Base-by-base conservation (phyloP, 2,329 filamentous ascomycete species). In the Phialophora macrospora region DNA sequence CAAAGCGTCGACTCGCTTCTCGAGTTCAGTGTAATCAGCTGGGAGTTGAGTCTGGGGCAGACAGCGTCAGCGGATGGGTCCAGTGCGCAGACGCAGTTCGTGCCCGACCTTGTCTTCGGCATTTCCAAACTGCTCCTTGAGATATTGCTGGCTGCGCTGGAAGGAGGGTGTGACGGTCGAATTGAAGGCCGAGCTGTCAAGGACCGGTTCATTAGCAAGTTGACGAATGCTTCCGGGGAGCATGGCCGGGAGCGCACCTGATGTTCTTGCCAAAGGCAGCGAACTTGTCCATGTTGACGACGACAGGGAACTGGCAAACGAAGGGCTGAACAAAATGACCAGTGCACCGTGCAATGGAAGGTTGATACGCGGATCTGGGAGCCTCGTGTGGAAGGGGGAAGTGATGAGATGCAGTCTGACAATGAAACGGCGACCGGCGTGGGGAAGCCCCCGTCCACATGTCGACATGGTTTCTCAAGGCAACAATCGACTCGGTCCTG, bases 1-100 rank as follows among this genome's bases (percentile, higher is more conserved):
- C 77, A 99, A 84, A 66, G 95, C 95, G 87, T 99, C 95, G 75
- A 98, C 93, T 72, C 94, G 90, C 87, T 97, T 97, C 87, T 99
- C 95, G 68, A 99, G 90, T 80, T 98, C 93, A 77, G 97, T 91
- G 81, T 99, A 99, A 81, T 98, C 95, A 73, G 93, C 90, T 54
- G 95, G 95, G 51, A 99, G 91, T 82, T 98, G 90, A 70, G 95
- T 99, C 92, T 96, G 60, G 17, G 28, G 14, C 7, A 55, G 52
- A 60, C 68, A 55, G 56, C 14, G 51, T 71, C 59, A 69, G 65
- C 60, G 17, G 30, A 38, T n/a, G 22, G 17, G 12, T 26, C 22
- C 20, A 17, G 48, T 22, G 46, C 22, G 28, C 14, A 44, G 20
- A n/a, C 14, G 9, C 24, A 51, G 48, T 24, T 12, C 9, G 8